Conservation (phyloP, 148 eudicot species). For the Dysphania ambrosioides region DNA sequence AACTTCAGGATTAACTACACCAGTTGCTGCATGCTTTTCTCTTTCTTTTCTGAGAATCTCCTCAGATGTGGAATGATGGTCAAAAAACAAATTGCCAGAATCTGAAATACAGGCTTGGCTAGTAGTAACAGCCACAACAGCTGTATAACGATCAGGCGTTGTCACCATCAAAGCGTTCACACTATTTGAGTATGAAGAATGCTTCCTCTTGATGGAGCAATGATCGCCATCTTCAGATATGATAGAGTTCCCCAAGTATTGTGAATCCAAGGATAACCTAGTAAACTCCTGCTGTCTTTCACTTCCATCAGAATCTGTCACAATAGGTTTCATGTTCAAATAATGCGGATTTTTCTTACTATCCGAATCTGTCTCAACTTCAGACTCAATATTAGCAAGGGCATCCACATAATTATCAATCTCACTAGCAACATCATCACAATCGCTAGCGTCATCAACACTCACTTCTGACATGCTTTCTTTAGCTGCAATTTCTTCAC, state of each 20-base stretch:
- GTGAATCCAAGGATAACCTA: slow-evolving; percentile 48
- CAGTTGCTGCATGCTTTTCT: slow-evolving; percentile 18
- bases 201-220: slow-evolving; percentile 37
- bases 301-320: slow-evolving; percentile 53
- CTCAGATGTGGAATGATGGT: slow-evolving; percentile 26
- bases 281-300: slow-evolving; percentile 36
- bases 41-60: slow-evolving; percentile 27
- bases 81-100: slow-evolving; percentile 25
- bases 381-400: slow-evolving; percentile 75
- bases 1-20: neutral
- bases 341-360: slow-evolving; percentile 31
- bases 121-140: slow-evolving; percentile 22
- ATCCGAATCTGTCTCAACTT: slow-evolving; percentile 73
- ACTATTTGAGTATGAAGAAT: slow-evolving; percentile 52
- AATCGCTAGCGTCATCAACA: slow-evolving; percentile 35
- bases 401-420: slow-evolving; percentile 82
- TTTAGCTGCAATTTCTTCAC: slow-evolving; percentile 40
- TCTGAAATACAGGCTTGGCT: slow-evolving; percentile 31
- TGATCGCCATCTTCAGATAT: slow-evolving; percentile 52
- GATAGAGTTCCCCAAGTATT: slow-evolving; percentile 57
- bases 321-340: slow-evolving; percentile 29
- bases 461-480: slow-evolving; percentile 42
- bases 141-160: slow-evolving; percentile 27
- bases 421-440: slow-evolving; percentile 78
- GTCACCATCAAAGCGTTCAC: slow-evolving; percentile 40